Evolutionary conservation across 2,329 filamentous ascomycete genomes (phyloP), one percentile per base, ranked within the genome.

Genomic region (Hypoxylon sp.): DNA sequence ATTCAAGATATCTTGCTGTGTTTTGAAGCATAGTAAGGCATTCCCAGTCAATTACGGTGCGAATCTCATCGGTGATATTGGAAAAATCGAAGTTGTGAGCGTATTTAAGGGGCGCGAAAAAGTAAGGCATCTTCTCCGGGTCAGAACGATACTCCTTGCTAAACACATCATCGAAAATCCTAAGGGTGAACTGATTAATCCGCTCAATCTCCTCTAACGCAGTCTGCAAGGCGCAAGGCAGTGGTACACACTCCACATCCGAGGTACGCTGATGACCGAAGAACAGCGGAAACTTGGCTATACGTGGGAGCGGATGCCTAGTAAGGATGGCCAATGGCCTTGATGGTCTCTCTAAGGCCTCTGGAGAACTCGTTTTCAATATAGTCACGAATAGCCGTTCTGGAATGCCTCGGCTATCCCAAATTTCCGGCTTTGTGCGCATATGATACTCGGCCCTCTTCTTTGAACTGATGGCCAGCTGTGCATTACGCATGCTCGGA

Each of bases 401-500:
- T 0, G 90, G 87, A 0, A 74, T 58, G 1, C 82, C 83, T 12
- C 82, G 71, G 0, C 67, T 59, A 1, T 79, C 78, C 96, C 96
- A 99, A 1, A 93, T 79, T 0, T 83, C 80, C 1, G 96, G 94
- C 76, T 97, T 97, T 12, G 88, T 82, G 2, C 87, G 87, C 91
- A 97, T 96, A 0, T 80, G 79, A 77, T 98, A 98, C 27, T 86
- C 82, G 0, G 87, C 86, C 50, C 85, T 89, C 74, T 91, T 93
- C 74, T 93, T 94, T 23, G 88, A 88, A 68, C 88, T 91, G n/a
- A 97, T 84, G 0, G 94, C 94, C 4, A 97, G 81, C 0, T 89
- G 86, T 2, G 94, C 94, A 76, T 97, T 97, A n/a, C 92, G 86
- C 91, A 96, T 95, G 0, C 82, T 84, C 2, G 93, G 94, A 0